Conservation (phyloP, 73 alveolate genomes). For the Durusdinium trenchii region DNA sequence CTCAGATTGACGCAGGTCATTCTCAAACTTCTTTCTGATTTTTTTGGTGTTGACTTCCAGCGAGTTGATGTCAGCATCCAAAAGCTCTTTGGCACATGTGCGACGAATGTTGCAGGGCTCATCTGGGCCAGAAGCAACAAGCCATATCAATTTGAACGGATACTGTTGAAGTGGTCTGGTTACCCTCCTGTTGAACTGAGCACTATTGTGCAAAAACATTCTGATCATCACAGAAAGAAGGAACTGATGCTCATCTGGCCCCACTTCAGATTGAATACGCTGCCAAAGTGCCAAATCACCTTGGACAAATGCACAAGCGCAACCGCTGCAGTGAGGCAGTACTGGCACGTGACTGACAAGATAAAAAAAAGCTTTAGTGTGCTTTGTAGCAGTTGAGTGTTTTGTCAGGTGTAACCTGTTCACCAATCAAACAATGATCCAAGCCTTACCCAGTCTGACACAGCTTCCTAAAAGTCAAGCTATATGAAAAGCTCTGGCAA, state of each 20-base stretch:
- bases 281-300: neutral
- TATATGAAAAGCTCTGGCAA: too few relatives aligned
- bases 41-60: slow-evolving; percentile 2
- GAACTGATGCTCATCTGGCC: neutral
- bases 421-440: too few relatives aligned
- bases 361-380: too few relatives aligned
- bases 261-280: neutral
- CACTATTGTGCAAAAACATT: neutral
- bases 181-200: neutral
- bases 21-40: neutral
- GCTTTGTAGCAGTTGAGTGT: too few relatives aligned
- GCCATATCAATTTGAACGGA: neutral
- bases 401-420: too few relatives aligned
- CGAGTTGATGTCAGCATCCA: neutral
- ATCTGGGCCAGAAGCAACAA: neutral
- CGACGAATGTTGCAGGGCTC: neutral
- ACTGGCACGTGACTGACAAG: too few relatives aligned
- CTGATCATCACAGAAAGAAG: neutral
- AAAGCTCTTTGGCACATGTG: neutral
- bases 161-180: neutral
- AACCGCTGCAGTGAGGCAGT: too few relatives aligned
- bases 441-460: too few relatives aligned
- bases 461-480: too few relatives aligned
- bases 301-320: neutral
- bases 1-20: neutral